Evolutionary conservation across 2,329 filamentous ascomycete genomes (phyloP).

Genomic region (Endocalyx cinctus): DNA sequence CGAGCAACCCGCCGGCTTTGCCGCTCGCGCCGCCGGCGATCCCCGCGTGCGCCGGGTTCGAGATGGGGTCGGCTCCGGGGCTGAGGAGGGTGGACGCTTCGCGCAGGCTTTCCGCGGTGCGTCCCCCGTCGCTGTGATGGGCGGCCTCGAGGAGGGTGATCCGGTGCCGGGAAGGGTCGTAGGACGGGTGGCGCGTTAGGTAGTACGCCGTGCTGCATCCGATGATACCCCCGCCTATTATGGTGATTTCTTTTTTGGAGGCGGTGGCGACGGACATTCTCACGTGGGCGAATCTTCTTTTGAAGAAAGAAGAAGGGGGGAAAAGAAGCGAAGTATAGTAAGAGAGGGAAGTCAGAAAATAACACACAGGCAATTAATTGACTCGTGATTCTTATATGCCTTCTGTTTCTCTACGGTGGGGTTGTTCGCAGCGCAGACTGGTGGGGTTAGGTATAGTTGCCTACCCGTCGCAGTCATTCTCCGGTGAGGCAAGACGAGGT

Average conservation of each 20-base stretch:
- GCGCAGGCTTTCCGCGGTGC: conserved; percentile 26
- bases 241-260: conserved; percentile 24
- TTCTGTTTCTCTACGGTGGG: no score
- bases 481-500: no score
- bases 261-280: conserved; percentile 7
- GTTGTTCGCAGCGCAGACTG: no score
- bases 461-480: no score
- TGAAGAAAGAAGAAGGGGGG: no score
- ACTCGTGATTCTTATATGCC: no score
- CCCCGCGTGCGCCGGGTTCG: conserved; percentile 30
- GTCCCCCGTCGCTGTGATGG: conserved; percentile 33
- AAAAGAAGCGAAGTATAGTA: no score
- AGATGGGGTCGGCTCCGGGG: conserved; percentile 16
- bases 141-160: conserved; percentile 71
- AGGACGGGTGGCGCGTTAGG: conserved; percentile 65
- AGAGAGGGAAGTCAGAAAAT: no score
- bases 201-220: conserved; percentile 72
- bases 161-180: conserved; percentile 57
- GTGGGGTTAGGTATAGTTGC: no score
- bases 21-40: conserved; percentile 74
- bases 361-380: no score
- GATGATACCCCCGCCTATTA: conserved; percentile 68
- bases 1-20: conserved; percentile 71
- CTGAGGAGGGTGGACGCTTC: conserved; percentile 27
- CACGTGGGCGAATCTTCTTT: no score